Evolutionary conservation across 2,329 filamentous ascomycete genomes (phyloP), one percentile per base, ranked within the genome.

Genomic region (Stromatinia cepivora): DNA sequence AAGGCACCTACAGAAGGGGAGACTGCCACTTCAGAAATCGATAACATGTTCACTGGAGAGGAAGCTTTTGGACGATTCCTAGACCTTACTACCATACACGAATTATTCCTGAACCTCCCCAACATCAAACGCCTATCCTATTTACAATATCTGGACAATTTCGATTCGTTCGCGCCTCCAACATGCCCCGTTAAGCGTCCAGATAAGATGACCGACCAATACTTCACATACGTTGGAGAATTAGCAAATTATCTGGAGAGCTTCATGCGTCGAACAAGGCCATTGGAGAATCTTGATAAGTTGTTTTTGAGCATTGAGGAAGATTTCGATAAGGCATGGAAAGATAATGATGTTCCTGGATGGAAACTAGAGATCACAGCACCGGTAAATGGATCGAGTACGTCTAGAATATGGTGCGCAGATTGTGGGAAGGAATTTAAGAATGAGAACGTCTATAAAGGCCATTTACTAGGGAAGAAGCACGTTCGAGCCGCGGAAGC

Each of bases 391-490:
- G 73, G 71, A 34, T 46, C 72, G n/a, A 72, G 77, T 77, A 84
- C 76, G 0, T 90, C 93, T 66, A 92, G 91, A 0, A 86, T 93
- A 22, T 98, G 92, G 91, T 99, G 95, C 77, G 85, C 90, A 8
- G 93, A 94, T 72, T 99, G 95, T 79, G 91, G 95, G 78, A 97
- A 94, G 81, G 92, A 94, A 70, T 99, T 98, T 82, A 93, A 92
- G 77, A 98, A 97, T 76, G 89, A 95, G 73, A 97, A 97, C 72
- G 93, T 97, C 61, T 97, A 97, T 83, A 94, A 93, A 76, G 89
- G 88, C 50, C 95, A 99, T 79, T 81, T 99, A 71, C 90, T 84
- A 0, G 94, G 94, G 54, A 94, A 97, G 81, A 99, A 98, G 79
- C 95, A 99, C 79, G 87, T 94, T 79, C 92, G 93, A 76, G 92